Evolutionary conservation across 179 eudicot genomes (phyloP).

Genomic region (Silene vulgaris): DNA sequence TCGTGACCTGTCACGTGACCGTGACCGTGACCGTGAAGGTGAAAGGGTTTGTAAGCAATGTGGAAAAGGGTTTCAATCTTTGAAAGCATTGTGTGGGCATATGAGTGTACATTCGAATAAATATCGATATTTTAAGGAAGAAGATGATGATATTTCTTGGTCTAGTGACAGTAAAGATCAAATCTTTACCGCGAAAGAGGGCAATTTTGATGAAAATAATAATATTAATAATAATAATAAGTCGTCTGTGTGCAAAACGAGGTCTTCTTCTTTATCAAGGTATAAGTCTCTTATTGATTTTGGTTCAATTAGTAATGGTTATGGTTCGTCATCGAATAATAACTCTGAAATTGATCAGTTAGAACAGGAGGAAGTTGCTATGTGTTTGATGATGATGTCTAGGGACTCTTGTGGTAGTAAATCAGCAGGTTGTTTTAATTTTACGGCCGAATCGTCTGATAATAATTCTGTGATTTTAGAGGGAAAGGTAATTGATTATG

Average conservation of each 20-base stretch:
- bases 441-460: constrained; percentile 46
- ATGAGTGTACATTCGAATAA: constrained; percentile 81
- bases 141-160: constrained; percentile 34
- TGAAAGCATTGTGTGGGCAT: constrained; percentile 91
- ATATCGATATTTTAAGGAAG: constrained; percentile 31
- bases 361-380: constrained; percentile 78
- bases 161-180: constrained; percentile 33
- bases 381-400: constrained; percentile 85
- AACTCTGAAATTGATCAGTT: constrained; percentile 58
- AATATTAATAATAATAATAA: constrained; percentile 12
- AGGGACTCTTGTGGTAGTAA: constrained; percentile 42
- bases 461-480: constrained; percentile 50
- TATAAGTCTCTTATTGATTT: constrained; percentile 5
- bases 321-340: constrained; percentile 35
- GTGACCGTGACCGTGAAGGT: too few relatives aligned
- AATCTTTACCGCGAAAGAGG: background rate
- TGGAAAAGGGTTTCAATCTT: constrained; percentile 71
- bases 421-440: constrained; percentile 19
- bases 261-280: constrained; percentile 34
- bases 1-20: background rate
- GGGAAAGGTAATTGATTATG: background rate
- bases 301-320: background rate
- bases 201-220: background rate
- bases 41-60: constrained; percentile 69
- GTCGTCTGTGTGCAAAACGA: constrained; percentile 10